Percentiles rank a stretch among this genome's conserved stretches.
Conservation (phyloP, 352 stramenopile species). For the Paralagenidium karlingii region DNA sequence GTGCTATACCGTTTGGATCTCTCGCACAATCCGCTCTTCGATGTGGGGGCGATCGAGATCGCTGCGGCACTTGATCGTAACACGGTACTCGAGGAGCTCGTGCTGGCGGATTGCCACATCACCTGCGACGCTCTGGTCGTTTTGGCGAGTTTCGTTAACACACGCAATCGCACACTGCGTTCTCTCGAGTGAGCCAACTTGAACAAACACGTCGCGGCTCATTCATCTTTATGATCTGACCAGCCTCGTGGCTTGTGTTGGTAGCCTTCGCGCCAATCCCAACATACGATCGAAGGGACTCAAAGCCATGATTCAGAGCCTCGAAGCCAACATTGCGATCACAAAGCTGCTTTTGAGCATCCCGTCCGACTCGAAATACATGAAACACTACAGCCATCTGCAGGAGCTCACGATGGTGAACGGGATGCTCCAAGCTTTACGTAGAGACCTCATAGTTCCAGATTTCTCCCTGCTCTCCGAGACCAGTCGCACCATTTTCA, state of each 20-base stretch:
- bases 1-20: slow-evolving; percentile 22
- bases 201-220: too few relatives aligned
- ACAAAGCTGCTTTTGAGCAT: too few relatives aligned
- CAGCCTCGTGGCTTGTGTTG: too few relatives aligned
- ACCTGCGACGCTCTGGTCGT: too few relatives aligned
- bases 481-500: slow-evolving; percentile 39
- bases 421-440: slow-evolving; percentile 10
- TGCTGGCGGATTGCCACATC: too few relatives aligned
- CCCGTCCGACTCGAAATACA: too few relatives aligned
- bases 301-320: slow-evolving; percentile 22
- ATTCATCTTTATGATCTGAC: too few relatives aligned
- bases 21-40: slow-evolving; percentile 25
- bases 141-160: too few relatives aligned
- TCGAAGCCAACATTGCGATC: too few relatives aligned
- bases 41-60: slow-evolving; percentile 28
- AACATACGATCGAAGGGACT: slow-evolving; percentile 27
- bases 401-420: slow-evolving; percentile 32
- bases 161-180: slow-evolving; percentile 36
- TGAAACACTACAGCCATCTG: too few relatives aligned
- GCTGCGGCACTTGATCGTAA: slow-evolving; percentile 41
- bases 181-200: too few relatives aligned
- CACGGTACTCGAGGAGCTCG: slow-evolving; percentile 18
- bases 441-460: slow-evolving; percentile 10
- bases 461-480: slow-evolving; percentile 26
- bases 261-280: slow-evolving; percentile 26